These are phyloP conservation scores for Xylaria cubensis DNA, from an alignment of 495 filamentous ascomycete species.

Conservation along the genomic window DNA sequence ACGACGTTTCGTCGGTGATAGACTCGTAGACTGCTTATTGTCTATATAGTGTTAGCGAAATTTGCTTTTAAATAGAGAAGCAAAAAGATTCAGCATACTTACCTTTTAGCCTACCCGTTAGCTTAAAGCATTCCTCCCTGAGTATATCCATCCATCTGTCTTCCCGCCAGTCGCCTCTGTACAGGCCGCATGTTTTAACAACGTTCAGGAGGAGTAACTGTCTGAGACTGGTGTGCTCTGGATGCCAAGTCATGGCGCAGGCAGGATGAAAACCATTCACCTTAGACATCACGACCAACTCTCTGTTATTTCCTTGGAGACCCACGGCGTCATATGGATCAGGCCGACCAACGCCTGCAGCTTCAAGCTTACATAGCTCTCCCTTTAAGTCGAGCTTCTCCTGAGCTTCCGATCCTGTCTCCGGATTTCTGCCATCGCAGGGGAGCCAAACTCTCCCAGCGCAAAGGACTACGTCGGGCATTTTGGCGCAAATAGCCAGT, in stretches of 20 bases:
- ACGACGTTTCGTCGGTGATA: not conserved
- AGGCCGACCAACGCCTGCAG: not conserved
- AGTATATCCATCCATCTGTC: slow-evolving; percentile 12
- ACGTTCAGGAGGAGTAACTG: slow-evolving; percentile 12
- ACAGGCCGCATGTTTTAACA: slow-evolving; percentile 10
- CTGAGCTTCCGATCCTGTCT: not conserved
- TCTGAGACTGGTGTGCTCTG: slow-evolving; percentile 9
- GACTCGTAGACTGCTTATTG: not conserved
- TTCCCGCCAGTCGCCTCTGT: slow-evolving; percentile 16
- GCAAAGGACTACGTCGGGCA: slow-evolving; percentile 12
- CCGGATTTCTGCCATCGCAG: not conserved
- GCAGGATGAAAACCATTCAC: slow-evolving; percentile 8
- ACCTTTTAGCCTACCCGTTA: not conserved
- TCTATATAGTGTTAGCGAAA: not conserved
- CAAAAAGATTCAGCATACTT: not conserved
- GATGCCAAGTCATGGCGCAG: not conserved
- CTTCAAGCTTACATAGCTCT: not conserved
- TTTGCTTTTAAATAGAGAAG: not conserved
- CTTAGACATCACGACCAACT: not conserved
- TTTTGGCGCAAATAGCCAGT: slow-evolving; percentile 8
- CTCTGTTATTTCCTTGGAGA: not conserved
- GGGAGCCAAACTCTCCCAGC: slow-evolving; percentile 9
- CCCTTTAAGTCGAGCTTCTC: not conserved
- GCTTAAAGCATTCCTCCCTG: not conserved
- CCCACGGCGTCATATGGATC: slow-evolving; percentile 4